Evolutionary conservation across 139 green algal genomes (phyloP).

Genomic region (Pseudopediastrum boryanum): DNA sequence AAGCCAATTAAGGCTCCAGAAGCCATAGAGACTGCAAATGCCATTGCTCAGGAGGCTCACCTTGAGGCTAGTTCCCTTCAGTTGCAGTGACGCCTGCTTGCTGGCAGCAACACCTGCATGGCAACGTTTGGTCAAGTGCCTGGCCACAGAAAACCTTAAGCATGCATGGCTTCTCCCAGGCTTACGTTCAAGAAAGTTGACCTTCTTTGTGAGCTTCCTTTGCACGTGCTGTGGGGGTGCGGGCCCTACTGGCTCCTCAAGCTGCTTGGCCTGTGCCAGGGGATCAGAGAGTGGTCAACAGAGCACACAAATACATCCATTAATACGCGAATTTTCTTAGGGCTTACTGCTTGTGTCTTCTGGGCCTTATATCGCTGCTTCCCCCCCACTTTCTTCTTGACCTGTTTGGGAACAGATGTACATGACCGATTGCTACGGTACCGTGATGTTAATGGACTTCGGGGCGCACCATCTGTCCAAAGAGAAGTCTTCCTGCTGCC

Average conservation of each 20-base stretch:
- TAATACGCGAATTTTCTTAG: background rate
- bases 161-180: background rate
- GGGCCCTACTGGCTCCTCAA: background rate
- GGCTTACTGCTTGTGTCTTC: background rate
- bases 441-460: too few species aligned
- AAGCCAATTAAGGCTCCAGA: background rate
- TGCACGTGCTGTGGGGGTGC: constrained; percentile 5
- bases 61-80: background rate
- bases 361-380: background rate
- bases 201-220: background rate
- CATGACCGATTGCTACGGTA: background rate
- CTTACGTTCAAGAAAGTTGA: background rate
- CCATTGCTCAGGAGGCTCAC: background rate
- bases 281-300: background rate
- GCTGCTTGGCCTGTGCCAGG: background rate
- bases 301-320: too few species aligned
- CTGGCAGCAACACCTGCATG: background rate
- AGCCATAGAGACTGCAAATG: background rate
- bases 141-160: background rate
- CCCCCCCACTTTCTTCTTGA: background rate
- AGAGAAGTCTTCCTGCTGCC: too few species aligned
- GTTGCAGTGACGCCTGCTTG: background rate
- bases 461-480: too few species aligned
- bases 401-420: background rate
- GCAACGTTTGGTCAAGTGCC: background rate